These are phyloP conservation scores for Aspergillus novoparasiticus DNA, from an alignment of 2,329 filamentous ascomycete species.

Conservation along the genomic window DNA sequence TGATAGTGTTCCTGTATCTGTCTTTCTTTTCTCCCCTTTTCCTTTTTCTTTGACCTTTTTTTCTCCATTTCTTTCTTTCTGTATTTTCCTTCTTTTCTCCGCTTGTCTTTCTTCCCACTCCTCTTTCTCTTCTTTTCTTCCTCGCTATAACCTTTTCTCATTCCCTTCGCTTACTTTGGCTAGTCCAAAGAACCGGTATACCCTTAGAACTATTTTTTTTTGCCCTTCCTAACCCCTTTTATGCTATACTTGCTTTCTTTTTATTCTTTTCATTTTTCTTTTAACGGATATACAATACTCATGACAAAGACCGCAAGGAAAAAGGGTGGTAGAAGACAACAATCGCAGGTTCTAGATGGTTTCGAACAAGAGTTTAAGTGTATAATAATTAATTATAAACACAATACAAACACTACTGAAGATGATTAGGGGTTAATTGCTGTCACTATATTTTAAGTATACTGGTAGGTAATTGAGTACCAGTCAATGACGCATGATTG, in stretches of 20 bases:
- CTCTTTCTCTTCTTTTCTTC: slow-evolving; percentile 4
- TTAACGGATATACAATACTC: background rate
- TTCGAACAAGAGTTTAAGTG: background rate
- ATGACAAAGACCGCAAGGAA: background rate
- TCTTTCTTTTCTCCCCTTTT: slow-evolving; percentile 7
- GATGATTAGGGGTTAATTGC: background rate
- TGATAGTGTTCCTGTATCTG: background rate
- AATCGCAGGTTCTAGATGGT: background rate
- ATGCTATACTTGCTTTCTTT: background rate
- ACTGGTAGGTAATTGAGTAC: background rate
- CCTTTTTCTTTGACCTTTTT: background rate
- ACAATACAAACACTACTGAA: background rate
- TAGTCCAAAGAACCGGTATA: slow-evolving; percentile 12
- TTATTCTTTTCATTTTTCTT: background rate
- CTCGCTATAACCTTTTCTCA: slow-evolving; percentile 7
- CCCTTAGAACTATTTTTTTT: slow-evolving; percentile 9
- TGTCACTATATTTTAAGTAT: background rate
- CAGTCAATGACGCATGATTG: background rate
- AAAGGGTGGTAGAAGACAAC: background rate
- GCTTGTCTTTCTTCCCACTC: slow-evolving; percentile 7
- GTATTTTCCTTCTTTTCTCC: background rate
- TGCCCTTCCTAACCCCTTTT: background rate
- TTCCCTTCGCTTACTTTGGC: slow-evolving; percentile 6
- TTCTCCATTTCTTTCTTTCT: slow-evolving; percentile 2
- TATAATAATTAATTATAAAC: background rate